A percentile compares a stretch with the other conserved stretches of the same genome.
phyloP scores from a whole-genome alignment of 257 asterid species.

The Przewalskia tangutica region DNA sequence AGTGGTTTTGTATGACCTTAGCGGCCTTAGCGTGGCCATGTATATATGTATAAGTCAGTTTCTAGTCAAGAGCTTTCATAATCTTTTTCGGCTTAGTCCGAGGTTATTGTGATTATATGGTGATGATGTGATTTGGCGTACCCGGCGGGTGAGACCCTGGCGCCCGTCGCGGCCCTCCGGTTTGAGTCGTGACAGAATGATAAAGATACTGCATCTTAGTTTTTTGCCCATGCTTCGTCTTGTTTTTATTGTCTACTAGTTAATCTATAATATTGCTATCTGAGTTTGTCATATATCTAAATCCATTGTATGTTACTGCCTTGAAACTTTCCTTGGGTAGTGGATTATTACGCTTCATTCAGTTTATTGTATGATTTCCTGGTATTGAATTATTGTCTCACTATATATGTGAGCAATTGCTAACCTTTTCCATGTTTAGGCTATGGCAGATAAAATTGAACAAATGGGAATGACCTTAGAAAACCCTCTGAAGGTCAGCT shows the following conservation, averaged over 20 bases:
- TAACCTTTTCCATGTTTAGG: constrained; percentile 28
- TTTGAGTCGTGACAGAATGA: too few relatives aligned
- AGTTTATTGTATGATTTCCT: neutral
- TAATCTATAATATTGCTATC: neutral
- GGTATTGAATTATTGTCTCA: neutral
- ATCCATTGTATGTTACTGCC: neutral
- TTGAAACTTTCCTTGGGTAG: neutral
- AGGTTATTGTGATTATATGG: too few relatives aligned
- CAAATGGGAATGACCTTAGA: constrained; percentile 64
- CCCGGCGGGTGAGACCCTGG: too few relatives aligned
- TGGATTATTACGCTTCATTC: neutral
- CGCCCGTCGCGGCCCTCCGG: too few relatives aligned
- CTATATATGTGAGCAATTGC: neutral
- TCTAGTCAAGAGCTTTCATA: too few relatives aligned
- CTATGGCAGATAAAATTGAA: constrained; percentile 82
- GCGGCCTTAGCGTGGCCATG: too few relatives aligned
- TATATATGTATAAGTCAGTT: too few relatives aligned
- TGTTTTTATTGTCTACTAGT: neutral
- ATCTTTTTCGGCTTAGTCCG: too few relatives aligned
- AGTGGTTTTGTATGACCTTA: too few relatives aligned
- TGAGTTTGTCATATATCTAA: neutral
- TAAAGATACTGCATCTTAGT: neutral
- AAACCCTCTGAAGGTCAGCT: constrained; percentile 51
- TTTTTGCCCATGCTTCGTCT: neutral
- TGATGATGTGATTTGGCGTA: too few relatives aligned